Base-by-base conservation (phyloP, 2,329 filamentous ascomycete genomes). In the Epichloe bromicola region DNA sequence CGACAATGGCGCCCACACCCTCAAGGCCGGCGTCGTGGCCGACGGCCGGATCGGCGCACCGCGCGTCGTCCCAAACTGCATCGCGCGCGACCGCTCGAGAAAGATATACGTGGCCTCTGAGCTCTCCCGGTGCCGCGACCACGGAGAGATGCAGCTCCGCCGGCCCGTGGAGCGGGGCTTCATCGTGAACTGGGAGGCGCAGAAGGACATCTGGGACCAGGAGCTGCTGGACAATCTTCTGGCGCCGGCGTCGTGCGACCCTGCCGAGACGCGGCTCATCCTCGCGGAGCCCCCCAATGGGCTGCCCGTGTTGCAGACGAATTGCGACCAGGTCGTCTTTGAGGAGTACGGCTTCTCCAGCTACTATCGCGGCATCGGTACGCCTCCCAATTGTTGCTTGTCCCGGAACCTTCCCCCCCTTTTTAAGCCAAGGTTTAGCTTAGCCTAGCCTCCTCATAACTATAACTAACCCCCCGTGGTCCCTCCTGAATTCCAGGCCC, bases 281-380 rank as follows among this genome's bases (percentile, higher is more conserved):
- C 75, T 97, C 48, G 82, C 86, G 1, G 93, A 98, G 66, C 85
- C 88, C 5, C 85, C 89, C 4, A 95, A 94, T 67, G 82, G 84
- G 4, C 75, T 95, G 51, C 82, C 85, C 1, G 81, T 82, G 12
- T 70, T 98, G 56, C 89, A 96, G 67, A 80, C 83, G 39, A 93
- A 96, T 64, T 89, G 88, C 59, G 93, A 98, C 62, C 91, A 98
- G 71, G 88, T 98, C 63, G 80, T 97, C 1, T 97, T 98, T 72
- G 93, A 98, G 64, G 90, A 97, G 64, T 98, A 93, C 70, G 88
- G 88, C 2, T 98, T 98, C 67, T 79, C 84, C 11, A 85, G 86
- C 57, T 95, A 95, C 68, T 85, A 85, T 57, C 80, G 93, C 54
- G 83, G 80, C 52, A 72, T 86, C 56, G 86, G 86, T 79, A 65